Evolutionary conservation across 1,284 basidiomycete species (phyloP), one percentile per base, ranked within the genome.

Genomic region (Apiotrichum domesticum): DNA sequence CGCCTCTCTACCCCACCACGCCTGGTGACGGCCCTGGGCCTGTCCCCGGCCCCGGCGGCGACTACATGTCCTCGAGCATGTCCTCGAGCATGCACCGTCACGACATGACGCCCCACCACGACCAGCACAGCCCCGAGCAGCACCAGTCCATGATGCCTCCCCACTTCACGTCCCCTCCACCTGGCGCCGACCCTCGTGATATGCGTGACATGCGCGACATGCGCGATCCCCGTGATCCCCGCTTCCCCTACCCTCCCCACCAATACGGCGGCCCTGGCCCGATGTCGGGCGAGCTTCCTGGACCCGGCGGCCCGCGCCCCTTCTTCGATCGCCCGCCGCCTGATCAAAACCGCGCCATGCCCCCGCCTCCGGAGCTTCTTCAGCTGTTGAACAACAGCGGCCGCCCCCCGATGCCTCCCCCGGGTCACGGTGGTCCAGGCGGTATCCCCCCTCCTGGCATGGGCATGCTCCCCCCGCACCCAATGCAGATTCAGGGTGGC

Each of bases 361-460:
- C 41, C 21, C 53, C 50, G 13, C 48, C 46, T 32, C 51, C 46
- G 34, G 57, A 62, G 49, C 63, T 67, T 10, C 53, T 71, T 6
- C 66, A 66, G 52, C 65, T 71, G 7, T 59, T 71, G 40, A 59
- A 57, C 52, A 63, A 65, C 39, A 40, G 34, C n/a, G 44, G 56
- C 29, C 51, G 48, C 9, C 45, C 52, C 1, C 51, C 54, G 6
- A 52, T 46, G 42, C 39, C 48, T 46, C 11, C 11, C n/a, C 41
- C 41, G 6, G 41, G 41, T 15, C 37, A 9, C 37, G 5, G 14
- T 14, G 52, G 52, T 6, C 53, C 53, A 3, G 49, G 45, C 10
- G 47, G 42, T 3, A 56, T 56, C 49, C 57, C 57, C 15, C 57
- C 57, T n/a, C 60, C 61, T 1, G 35, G 35, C n/a, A 58, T 59